Base-by-base conservation (phyloP, 306 rosid species). In the Citrullus amarus region DNA sequence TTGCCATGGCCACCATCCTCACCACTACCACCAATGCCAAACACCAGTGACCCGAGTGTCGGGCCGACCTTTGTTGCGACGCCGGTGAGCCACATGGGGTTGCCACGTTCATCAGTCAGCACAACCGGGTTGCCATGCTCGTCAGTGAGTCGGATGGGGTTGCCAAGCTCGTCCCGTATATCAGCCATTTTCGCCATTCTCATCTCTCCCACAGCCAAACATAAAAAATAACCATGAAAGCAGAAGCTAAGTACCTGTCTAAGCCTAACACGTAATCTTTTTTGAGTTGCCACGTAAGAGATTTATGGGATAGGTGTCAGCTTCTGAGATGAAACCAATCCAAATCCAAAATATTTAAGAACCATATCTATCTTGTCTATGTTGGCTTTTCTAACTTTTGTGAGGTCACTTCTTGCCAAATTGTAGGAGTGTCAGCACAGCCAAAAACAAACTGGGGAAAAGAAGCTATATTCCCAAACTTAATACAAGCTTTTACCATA, bases 41-140 rank as follows among this genome's bases (percentile, higher is more conserved):
- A 22, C 6, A 69, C 11, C 56, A 69, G 56, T 16, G 75, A 44
- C 75, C 54, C 50, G 2, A 81, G 65, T 28, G 79, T 68, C 17
- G 90, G 48, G 76, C 81, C 82, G 16, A 11, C 25, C 60, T 28
- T 48, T 8, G 75, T 79, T 11, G 91, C 97, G 5, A 92, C 85
- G 2, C 97, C 98, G 3, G 88, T 80, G 51, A 95, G 81, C 54
- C 79, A 76, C 59, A 95, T 79, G 58, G 97, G 96, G 30, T 83
- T 62, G 44, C 98, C 98, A 14, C 76, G 83, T 84, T 92, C 92
- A 34, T 91, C 92, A 2, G 91, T 91, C 62, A 91, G 50, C 56
- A 76, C 79, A 20, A 91, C 95, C 0, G 95, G 97, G 69, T 88
- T 87, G 9, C 98, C 97, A 16, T 66, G 66, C 58, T 87, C 81